Evolutionary conservation across 2,329 filamentous ascomycete genomes (phyloP), one percentile per base, ranked within the genome.

Genomic region (Zymoseptoria crescenta): DNA sequence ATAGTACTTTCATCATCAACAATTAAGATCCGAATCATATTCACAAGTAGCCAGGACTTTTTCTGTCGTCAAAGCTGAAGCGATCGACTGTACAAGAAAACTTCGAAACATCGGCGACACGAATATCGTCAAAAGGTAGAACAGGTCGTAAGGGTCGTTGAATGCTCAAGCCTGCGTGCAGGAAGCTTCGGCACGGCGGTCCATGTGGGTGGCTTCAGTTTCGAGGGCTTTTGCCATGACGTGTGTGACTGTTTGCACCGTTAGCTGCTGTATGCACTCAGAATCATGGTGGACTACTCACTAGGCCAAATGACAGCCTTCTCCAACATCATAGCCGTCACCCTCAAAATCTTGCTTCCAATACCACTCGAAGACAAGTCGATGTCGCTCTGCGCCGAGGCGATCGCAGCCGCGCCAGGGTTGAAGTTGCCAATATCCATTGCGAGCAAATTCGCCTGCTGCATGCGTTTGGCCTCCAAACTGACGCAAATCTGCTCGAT

Each of bases 301-400:
- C 89, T 87, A 73, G 92, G 92, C 93, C 94, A 99, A 28, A 96
- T 90, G 64, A 89, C 88, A 63, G 90, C 88, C 75, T 91, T 91
- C 66, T 92, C 88, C 63, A 97, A 81, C 81, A 95, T 88, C 75
- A 90, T 88, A 53, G 91, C 89, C 63, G 89, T 94, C 57, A 94
- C 83, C 68, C 89, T 83, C 68, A 96, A 77, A 53, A 96, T 85
- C 77, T 92, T 94, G 62, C 88, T 87, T 27, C 89, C 91, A 72
- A 89, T 94, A 41, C 93, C 91, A 57, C 84, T 85, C 54, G 73
- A 72, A 4, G 68, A 86, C 81, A 68, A 81, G 79, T 70, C 67
- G 19, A 70, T 64, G 21, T 67, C 66, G 27, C 67, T 68, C 16
- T 62, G 56, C 59, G 66, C 80, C 77, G 62, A 80, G 51, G 66